phyloP scores from a whole-genome alignment of 106 monocot species.

The Iris macrosiphon region DNA sequence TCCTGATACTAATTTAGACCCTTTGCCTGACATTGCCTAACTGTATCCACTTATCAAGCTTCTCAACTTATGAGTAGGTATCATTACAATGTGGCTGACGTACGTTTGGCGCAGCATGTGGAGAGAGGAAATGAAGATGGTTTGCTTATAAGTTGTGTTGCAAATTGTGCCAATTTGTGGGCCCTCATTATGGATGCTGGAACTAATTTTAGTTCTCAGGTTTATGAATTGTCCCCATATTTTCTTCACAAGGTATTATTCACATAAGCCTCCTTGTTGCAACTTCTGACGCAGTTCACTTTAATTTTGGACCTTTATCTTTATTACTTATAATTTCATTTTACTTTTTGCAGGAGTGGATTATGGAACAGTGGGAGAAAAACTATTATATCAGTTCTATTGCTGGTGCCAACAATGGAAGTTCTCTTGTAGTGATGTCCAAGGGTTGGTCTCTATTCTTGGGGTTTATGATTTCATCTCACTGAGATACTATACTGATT shows the following conservation, averaged over 20 bases:
- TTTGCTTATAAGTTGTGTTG: conserved; percentile 60
- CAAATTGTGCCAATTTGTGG: conserved; percentile 71
- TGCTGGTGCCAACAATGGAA: conserved; percentile 82
- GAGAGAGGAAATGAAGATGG: conserved; percentile 73
- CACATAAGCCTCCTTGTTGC: no score
- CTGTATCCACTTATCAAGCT: neutral
- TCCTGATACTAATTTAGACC: no score
- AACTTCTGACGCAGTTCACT: no score
- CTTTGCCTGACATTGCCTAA: no score
- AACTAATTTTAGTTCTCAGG: conserved; percentile 63
- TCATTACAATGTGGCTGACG: conserved; percentile 76
- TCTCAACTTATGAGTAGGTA: conserved; percentile 36
- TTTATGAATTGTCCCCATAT: conserved; percentile 55
- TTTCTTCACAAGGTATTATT: conserved; percentile 78
- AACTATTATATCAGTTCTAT: conserved; percentile 79
- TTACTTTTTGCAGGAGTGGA: conserved; percentile 63
- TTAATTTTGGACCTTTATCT: no score
- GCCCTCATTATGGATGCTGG: conserved; percentile 88
- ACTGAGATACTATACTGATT: no score
- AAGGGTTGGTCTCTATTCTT: conserved; percentile 55
- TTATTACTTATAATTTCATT: no score
- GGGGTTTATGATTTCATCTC: no score
- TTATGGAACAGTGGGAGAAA: conserved; percentile 90
- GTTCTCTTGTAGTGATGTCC: conserved; percentile 84
- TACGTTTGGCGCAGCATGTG: conserved; percentile 58